Evolutionary conservation across 306 rosid species (phyloP).

Genomic region (Castanea crenata): DNA sequence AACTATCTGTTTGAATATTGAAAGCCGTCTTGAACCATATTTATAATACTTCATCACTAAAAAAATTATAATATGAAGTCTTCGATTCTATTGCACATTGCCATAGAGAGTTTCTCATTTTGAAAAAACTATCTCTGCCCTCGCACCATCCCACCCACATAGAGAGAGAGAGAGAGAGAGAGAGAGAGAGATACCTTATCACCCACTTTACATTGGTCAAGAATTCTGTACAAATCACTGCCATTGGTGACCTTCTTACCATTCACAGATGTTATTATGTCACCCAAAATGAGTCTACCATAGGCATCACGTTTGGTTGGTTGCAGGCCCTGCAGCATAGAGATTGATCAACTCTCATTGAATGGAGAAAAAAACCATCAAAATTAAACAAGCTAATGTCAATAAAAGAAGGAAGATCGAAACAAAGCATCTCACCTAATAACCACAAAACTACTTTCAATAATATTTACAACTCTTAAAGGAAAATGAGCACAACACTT

Average conservation of each 20-base stretch:
- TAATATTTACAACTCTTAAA: neutral
- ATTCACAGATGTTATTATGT: conserved; percentile 88
- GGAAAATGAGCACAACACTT: neutral
- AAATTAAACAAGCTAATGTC: neutral
- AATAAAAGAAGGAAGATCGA: conserved; percentile 5
- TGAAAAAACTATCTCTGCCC: neutral
- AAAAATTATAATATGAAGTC: neutral
- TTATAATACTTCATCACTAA: too few relatives aligned
- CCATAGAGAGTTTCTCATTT: neutral
- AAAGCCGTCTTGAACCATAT: too few relatives aligned
- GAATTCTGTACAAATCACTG: conserved; percentile 96
- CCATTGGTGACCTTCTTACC: conserved; percentile 80
- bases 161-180: neutral
- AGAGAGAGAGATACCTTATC: conserved; percentile 56
- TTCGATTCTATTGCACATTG: neutral
- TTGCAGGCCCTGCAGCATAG: conserved; percentile 63
- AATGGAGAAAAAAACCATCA: neutral
- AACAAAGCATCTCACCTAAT: conserved; percentile 1
- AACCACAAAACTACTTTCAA: conserved; percentile 3
- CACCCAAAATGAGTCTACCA: conserved; percentile 94
- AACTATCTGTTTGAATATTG: too few relatives aligned
- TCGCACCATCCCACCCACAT: neutral
- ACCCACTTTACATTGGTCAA: conserved; percentile 95
- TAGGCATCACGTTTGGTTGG: conserved; percentile 90
- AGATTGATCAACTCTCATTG: conserved; percentile 12